Conservation (phyloP, 148 eudicot species). For the Cornus suecica region DNA sequence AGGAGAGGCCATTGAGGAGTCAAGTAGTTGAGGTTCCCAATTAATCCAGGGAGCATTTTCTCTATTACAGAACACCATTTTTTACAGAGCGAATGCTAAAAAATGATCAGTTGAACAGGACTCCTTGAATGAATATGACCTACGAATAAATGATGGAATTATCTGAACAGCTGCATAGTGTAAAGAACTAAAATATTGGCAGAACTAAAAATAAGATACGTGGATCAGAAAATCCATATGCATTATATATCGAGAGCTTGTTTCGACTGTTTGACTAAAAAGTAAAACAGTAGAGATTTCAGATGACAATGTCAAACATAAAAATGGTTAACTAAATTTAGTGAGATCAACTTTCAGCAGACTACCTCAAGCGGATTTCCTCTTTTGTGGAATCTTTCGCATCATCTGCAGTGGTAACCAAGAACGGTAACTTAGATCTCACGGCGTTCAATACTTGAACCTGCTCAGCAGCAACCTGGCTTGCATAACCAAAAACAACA, state of each 20-base stretch:
- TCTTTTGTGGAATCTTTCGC: conserved; percentile 76
- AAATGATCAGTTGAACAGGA: not conserved
- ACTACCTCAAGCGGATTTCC: conserved; percentile 85
- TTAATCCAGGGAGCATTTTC: not conserved
- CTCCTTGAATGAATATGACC: not conserved
- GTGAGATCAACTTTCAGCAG: conserved; percentile 4
- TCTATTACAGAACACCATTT: not conserved
- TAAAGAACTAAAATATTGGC: not conserved
- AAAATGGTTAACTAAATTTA: not conserved
- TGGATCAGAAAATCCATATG: not conserved
- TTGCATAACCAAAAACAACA: conserved; percentile 12
- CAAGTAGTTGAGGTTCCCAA: not conserved
- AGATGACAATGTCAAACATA: not conserved
- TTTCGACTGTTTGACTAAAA: not conserved
- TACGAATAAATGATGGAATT: not conserved
- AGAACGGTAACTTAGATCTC: conserved; percentile 72
- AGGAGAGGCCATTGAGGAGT: not conserved
- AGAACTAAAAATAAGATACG: not conserved
- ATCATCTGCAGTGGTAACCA: conserved; percentile 82
- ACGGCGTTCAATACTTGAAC: conserved; percentile 80
- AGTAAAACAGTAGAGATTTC: not conserved
- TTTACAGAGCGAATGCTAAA: not conserved
- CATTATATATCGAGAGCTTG: not conserved
- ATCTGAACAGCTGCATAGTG: not conserved
- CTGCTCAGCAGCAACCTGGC: conserved; percentile 81